Percentiles rank a stretch among this genome's conserved stretches.
These are phyloP conservation scores for Chytriomyces sp. DNA, from an alignment of 192 early-diverging fungal species.

Conservation along the genomic window DNA sequence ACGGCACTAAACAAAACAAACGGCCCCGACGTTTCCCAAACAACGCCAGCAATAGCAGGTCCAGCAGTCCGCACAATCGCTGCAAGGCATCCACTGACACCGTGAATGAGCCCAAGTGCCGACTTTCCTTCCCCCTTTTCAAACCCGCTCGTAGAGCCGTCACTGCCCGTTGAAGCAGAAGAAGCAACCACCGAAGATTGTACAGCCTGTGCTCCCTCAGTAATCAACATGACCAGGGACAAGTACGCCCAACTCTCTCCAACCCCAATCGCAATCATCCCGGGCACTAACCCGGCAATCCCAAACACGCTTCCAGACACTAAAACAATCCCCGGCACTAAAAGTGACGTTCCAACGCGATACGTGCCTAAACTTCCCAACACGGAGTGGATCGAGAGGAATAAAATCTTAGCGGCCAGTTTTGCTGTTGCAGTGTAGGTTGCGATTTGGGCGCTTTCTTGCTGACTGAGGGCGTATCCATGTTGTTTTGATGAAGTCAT, in stretches of 20 bases:
- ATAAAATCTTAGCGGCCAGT: conserved; percentile 40
- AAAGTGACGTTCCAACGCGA: conserved; percentile 24
- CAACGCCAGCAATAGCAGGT: conserved; percentile 31
- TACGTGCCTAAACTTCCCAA: conserved; percentile 39
- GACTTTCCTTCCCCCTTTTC: no score
- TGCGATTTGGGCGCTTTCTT: conserved; percentile 7
- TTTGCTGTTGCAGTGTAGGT: conserved; percentile 40
- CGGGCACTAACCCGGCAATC: conserved; percentile 18
- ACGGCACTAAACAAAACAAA: conserved; percentile 35
- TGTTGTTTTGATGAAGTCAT: conserved; percentile 34
- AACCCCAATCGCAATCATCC: conserved; percentile 33
- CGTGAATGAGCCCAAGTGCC: conserved; percentile 43
- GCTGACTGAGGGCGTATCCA: conserved; percentile 3
- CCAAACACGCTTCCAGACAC: conserved; percentile 4
- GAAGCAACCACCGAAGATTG: no score
- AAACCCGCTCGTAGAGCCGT: not conserved
- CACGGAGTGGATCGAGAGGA: conserved; percentile 33
- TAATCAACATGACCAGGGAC: conserved; percentile 46
- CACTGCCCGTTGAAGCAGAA: not conserved
- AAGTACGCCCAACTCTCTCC: conserved; percentile 48
- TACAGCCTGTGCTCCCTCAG: conserved; percentile 34
- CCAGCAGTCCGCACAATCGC: conserved; percentile 42
- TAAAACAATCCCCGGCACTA: conserved; percentile 32
- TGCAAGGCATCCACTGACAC: conserved; percentile 42
- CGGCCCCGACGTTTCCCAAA: conserved; percentile 32